These are phyloP conservation scores for Neophaeococcomyces aloes DNA, from an alignment of 2,329 filamentous ascomycete species.

Conservation along the genomic window DNA sequence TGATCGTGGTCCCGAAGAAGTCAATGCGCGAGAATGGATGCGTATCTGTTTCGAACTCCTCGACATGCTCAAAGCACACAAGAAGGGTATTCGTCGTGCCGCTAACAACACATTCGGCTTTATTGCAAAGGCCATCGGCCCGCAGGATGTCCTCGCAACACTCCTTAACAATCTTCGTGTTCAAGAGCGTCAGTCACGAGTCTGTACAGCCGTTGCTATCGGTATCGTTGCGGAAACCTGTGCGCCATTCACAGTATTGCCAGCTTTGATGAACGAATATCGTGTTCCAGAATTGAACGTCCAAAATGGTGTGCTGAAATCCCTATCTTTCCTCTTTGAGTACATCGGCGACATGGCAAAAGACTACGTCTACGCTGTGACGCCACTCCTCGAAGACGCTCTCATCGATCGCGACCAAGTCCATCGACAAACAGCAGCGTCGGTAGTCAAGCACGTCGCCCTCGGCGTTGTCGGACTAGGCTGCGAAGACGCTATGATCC, in stretches of 20 bases:
- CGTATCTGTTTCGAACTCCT: slow-evolving; percentile 97
- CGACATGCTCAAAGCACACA: slow-evolving; percentile 99
- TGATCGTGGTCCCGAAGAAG: slow-evolving; percentile 88
- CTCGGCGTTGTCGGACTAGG: slow-evolving; percentile 94
- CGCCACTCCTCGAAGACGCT: slow-evolving; percentile 87
- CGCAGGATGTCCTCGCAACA: slow-evolving; percentile 91
- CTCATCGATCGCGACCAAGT: slow-evolving; percentile 97
- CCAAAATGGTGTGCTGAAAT: slow-evolving; percentile 96
- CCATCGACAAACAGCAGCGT: slow-evolving; percentile 90
- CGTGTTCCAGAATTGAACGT: slow-evolving; percentile 96
- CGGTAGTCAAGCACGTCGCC: slow-evolving; percentile 94
- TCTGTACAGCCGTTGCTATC: slow-evolving; percentile 96
- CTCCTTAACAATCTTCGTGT: slow-evolving; percentile 93
- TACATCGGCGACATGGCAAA: slow-evolving; percentile 99
- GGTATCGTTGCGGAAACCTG: slow-evolving; percentile 98
- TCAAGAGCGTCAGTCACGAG: slow-evolving; percentile 93
- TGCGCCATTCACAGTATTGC: slow-evolving; percentile 95
- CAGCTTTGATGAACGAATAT: slow-evolving; percentile 98
- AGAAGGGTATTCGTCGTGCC: slow-evolving; percentile 95
- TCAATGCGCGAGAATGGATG: slow-evolving; percentile 99
- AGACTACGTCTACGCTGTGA: slow-evolving; percentile 98
- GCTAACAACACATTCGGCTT: slow-evolving; percentile 99
- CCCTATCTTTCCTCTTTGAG: slow-evolving; percentile 92
- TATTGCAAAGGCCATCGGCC: slow-evolving; percentile 97
- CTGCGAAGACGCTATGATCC: slow-evolving; percentile 96